These are phyloP conservation scores for Penicillium roqueforti DNA, from an alignment of 495 filamentous ascomycete species.

Conservation along the genomic window DNA sequence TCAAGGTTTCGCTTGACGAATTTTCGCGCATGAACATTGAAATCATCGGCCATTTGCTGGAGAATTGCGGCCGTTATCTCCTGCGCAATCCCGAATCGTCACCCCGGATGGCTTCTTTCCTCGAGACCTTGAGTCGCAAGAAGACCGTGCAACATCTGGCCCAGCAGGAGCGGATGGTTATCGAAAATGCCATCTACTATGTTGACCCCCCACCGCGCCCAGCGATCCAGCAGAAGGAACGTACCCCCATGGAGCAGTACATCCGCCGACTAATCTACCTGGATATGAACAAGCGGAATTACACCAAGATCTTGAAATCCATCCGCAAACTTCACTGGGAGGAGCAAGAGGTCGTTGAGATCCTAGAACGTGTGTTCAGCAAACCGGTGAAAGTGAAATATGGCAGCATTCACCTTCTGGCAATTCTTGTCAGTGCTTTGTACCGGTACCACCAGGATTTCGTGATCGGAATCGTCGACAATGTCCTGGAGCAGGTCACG, in stretches of 20 bases:
- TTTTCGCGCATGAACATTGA: constrained; percentile 99
- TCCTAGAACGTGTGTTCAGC: constrained; percentile 87
- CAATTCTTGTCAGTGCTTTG: constrained; percentile 81
- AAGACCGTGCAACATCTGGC: constrained; percentile 92
- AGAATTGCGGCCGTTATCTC: constrained; percentile 94
- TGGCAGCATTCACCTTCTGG: constrained; percentile 91
- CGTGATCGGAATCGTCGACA: constrained; percentile 81
- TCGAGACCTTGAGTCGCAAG: constrained; percentile 94
- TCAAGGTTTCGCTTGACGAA: constrained; percentile 95
- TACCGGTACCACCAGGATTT: constrained; percentile 92
- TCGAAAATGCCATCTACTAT: constrained; percentile 98
- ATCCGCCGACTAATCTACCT: constrained; percentile 86
- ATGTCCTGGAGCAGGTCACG: constrained; percentile 81
- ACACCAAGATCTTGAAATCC: constrained; percentile 87
- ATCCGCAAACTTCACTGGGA: constrained; percentile 97
- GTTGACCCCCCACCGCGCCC: constrained; percentile 92
- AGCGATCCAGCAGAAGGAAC: constrained; percentile 93
- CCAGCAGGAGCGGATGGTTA: constrained; percentile 94
- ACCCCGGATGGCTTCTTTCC: constrained; percentile 85
- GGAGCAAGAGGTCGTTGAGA: constrained; percentile 76
- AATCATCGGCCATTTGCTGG: constrained; percentile 93
- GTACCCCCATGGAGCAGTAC: constrained; percentile 87
- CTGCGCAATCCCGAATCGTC: constrained; percentile 91
- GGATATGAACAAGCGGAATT: constrained; percentile 90
- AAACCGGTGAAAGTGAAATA: constrained; percentile 97